Base-by-base conservation (phyloP, 2,329 filamentous ascomycete genomes). In the Epichloe sibirici region DNA sequence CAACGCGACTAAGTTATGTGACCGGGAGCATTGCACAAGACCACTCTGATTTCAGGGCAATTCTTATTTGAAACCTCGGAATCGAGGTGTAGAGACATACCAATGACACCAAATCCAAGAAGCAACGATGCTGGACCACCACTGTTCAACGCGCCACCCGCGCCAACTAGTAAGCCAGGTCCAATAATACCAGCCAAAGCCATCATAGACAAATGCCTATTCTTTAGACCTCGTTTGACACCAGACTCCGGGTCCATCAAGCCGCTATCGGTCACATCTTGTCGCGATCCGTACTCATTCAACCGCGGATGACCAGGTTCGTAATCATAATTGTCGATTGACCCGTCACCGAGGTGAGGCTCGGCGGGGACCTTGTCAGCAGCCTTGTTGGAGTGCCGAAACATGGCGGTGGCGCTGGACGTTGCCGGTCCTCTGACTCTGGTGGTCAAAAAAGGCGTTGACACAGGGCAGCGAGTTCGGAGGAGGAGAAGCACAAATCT, bases 61-160 rank as follows among this genome's bases (percentile, higher is more conserved):
- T 5, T 7, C 8, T 39, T 17, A 38, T 35, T 15, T 25, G 21
- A 15, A 28, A n/a, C 25, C 5, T 11, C 7, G 7, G 5, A 13
- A 21, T 7, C 23, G 2, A 7, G 8, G 34, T 28, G 1, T 2
- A 31, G 21, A 35, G 21, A 58, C 62, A 51, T 62, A 70, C 68
- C 85, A 57, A 88, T 84, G 31, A 88, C 70, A 9, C 75, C 79
- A 57, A 90, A 90, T 1, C 85, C 85, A 61, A 90, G 88, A 38
- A 90, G 65, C 48, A 88, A 68, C 0, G 84, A 81, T 0, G 83
- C 86, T 15, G 86, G 86, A 0, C 86, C 86, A 52, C 85, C 85
- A 43, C 74, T 78, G 12, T 77, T 73, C 25, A 90, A 70, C 0
- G 86, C 86, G 46, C 82, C 80, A 38, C 86, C 86, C 2, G 83